Evolutionary conservation across 2,329 filamentous ascomycete genomes (phyloP).

Genomic region (Neonectria punicea): DNA sequence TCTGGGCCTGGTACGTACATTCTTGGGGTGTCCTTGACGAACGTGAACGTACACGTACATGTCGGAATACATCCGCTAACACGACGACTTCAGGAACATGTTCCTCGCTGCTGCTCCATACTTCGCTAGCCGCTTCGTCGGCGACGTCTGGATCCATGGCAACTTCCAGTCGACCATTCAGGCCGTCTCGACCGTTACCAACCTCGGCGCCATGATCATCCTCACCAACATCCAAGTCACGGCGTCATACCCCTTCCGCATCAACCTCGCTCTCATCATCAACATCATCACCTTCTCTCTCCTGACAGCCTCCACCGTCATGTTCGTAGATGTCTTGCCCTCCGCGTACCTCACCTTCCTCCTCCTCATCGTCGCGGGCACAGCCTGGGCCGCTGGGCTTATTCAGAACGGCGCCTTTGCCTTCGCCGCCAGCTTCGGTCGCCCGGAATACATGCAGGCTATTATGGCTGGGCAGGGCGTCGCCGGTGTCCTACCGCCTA

Average conservation of each 20-base stretch:
- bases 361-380: constrained; percentile 81
- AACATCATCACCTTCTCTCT: constrained; percentile 82
- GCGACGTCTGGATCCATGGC: constrained; percentile 74
- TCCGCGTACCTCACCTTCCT: constrained; percentile 81
- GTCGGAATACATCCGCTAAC: neutral
- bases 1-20: constrained; percentile 89
- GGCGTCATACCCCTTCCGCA: constrained; percentile 89
- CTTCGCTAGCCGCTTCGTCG: constrained; percentile 83
- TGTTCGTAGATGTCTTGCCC: constrained; percentile 71
- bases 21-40: neutral
- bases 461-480: constrained; percentile 96
- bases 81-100: constrained; percentile 79
- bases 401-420: constrained; percentile 96
- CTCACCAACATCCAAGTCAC: constrained; percentile 83
- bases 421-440: constrained; percentile 85
- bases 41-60: neutral
- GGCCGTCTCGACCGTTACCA: constrained; percentile 86
- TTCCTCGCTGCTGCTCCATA: constrained; percentile 95
- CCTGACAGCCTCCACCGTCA: constrained; percentile 81
- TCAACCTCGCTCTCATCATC: constrained; percentile 79
- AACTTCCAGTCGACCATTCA: constrained; percentile 93
- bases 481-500: constrained; percentile 87
- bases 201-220: constrained; percentile 78
- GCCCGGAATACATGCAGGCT: constrained; percentile 90
- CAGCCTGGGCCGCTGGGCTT: constrained; percentile 83